These are phyloP conservation scores for Xylaria sp. DNA, from an alignment of 2,329 filamentous ascomycete genomes.

Conservation along the genomic window DNA sequence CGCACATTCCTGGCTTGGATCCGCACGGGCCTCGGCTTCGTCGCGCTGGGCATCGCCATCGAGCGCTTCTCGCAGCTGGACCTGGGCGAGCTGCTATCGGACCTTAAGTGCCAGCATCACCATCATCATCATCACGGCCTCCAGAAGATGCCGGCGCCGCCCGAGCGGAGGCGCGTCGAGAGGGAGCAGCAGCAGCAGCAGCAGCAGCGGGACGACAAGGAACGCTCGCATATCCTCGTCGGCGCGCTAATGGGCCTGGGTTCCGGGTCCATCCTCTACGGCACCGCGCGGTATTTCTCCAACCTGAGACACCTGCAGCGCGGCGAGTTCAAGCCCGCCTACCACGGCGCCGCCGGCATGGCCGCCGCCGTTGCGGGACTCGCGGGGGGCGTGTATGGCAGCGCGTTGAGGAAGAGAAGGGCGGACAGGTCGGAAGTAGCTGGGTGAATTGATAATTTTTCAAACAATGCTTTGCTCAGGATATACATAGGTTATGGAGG, in stretches of 20 bases:
- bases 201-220: too few relatives aligned
- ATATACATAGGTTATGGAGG: too few relatives aligned
- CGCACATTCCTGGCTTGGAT: slow-evolving; percentile 57
- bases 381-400: slow-evolving; percentile 36
- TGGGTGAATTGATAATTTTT: too few relatives aligned
- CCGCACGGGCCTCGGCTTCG: slow-evolving; percentile 53
- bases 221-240: slow-evolving; percentile 41
- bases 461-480: too few relatives aligned
- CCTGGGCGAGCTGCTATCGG: slow-evolving; percentile 33
- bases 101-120: slow-evolving; percentile 16
- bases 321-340: slow-evolving; percentile 45
- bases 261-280: slow-evolving; percentile 49
- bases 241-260: slow-evolving; percentile 48
- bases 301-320: slow-evolving; percentile 45
- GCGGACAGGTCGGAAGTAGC: slow-evolving; percentile 20
- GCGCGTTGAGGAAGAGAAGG: slow-evolving; percentile 26
- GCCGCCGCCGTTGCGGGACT: slow-evolving; percentile 36
- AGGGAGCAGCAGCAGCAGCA: too few relatives aligned
- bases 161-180: background rate
- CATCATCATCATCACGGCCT: slow-evolving; percentile 19
- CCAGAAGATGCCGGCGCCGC: too few relatives aligned
- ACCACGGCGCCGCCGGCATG: slow-evolving; percentile 35
- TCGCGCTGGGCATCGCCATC: slow-evolving; percentile 54
- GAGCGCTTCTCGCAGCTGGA: slow-evolving; percentile 51
- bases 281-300: slow-evolving; percentile 50